Base-by-base conservation (phyloP, 1,284 basidiomycete genomes). In the Ustilago nuda region DNA sequence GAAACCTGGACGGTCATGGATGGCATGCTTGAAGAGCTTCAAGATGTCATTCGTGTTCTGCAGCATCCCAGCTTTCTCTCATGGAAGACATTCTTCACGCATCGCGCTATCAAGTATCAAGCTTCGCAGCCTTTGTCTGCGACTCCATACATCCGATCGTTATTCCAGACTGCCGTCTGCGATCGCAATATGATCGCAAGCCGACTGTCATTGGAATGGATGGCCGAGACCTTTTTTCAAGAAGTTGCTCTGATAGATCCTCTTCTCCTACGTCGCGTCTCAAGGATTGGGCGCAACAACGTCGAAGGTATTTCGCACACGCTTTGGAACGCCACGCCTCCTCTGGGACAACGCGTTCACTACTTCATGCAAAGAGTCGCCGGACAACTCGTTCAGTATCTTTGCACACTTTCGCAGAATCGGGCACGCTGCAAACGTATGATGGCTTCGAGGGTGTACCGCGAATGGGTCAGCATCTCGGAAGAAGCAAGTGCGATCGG, bases 1-100 rank as follows among this genome's bases (percentile, higher is more conserved):
- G 84, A 88, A 4, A 89, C 89, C 0, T 93, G 91, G 90, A 78
- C 87, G 17, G 85, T 87, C 0, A 73, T 93, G 2, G 84, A 87
- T 6, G 84, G 80, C 0, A 82, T 92, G 8, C 72, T 93, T 3
- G 87, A 90, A 51, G 90, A 89, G 3, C 89, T 91, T 86, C 87
- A 89, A 15, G 90, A 92, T 17, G 67, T 70, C 8, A 57, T 76
- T 2, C 53, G 51, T 9, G 54, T 66, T n/a, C 39, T 72, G 17
- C 70, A 73, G 54, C 67, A 58, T 36, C 67, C 67, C 0, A 57
- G 61, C 19, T 73, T 76, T 27, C 36, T 60, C 9, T 15, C 48
- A 0, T 77, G 75, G 78, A 77, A 79, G 56, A 52, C 62, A 13
- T 79, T 75, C 46, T 72, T 79, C 58, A 72, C 71, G 4, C 36